These are phyloP conservation scores for Vicia faba DNA, from an alignment of 306 rosid species.

Conservation along the genomic window DNA sequence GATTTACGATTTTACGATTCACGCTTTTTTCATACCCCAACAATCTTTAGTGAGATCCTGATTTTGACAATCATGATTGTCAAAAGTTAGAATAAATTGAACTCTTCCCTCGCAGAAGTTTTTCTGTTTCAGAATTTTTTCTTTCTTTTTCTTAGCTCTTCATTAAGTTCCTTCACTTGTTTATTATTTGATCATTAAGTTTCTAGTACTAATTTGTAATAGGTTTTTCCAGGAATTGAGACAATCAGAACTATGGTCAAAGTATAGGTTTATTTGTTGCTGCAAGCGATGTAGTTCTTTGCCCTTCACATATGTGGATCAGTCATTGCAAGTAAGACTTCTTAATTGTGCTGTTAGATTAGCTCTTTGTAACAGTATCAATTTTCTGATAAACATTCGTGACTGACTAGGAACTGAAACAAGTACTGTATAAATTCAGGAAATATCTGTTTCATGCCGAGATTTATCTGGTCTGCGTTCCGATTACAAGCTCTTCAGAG, in stretches of 20 bases:
- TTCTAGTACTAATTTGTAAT: constrained; percentile 12
- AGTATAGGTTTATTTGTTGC: constrained; percentile 64
- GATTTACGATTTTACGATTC: too few relatives aligned
- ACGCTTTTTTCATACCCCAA: too few relatives aligned
- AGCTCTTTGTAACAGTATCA: constrained; percentile 11
- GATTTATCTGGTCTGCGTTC: constrained; percentile 42
- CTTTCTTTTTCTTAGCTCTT: not conserved
- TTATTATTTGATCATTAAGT: not conserved
- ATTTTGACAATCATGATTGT: too few relatives aligned
- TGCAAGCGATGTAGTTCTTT: constrained; percentile 58
- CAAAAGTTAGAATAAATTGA: constrained; percentile 7
- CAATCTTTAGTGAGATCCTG: too few relatives aligned
- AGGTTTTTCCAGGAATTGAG: constrained; percentile 53
- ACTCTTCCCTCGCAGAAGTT: not conserved
- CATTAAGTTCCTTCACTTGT: constrained; percentile 9
- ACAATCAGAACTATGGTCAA: constrained; percentile 72
- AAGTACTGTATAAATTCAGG: constrained; percentile 43
- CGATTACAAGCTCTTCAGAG: constrained; percentile 31
- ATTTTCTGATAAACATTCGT: not conserved
- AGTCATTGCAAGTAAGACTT: constrained; percentile 65
- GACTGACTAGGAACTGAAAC: not conserved
- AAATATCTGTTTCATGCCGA: constrained; percentile 43
- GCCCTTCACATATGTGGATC: constrained; percentile 58
- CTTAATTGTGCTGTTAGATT: not conserved
- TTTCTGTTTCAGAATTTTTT: not conserved